Percentiles rank a stretch among this genome's conserved stretches.
Conservation (phyloP, 2,329 filamentous ascomycete species). For the Fusarium palustre region DNA sequence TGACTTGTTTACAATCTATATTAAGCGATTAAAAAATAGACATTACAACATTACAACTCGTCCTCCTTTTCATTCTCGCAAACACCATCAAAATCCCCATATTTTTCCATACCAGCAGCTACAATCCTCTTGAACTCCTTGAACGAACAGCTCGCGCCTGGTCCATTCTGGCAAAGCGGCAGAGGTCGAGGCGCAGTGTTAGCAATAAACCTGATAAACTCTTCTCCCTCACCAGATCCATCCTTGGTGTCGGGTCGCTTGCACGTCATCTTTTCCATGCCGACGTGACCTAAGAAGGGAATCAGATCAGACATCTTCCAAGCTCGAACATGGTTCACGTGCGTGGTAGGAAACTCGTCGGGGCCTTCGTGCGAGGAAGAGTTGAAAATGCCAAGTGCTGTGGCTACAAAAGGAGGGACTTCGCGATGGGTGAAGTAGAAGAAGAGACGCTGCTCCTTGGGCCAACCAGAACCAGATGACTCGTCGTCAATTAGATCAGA, state of each 20-base stretch:
- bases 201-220: conserved; percentile 42
- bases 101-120: conserved; percentile 33
- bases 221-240: conserved; percentile 13
- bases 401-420: conserved; percentile 42
- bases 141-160: conserved; percentile 39
- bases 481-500: background rate
- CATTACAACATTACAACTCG: conserved; percentile 19
- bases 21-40: background rate
- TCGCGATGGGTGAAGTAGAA: conserved; percentile 44
- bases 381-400: conserved; percentile 42
- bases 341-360: conserved; percentile 40
- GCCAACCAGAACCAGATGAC: conserved; percentile 36
- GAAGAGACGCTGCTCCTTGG: conserved; percentile 34
- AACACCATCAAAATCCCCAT: conserved; percentile 39
- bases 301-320: conserved; percentile 45
- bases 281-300: conserved; percentile 41
- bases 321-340: conserved; percentile 41
- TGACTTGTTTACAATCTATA: too few species aligned
- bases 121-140: conserved; percentile 40
- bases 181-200: conserved; percentile 42
- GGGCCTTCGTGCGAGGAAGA: conserved; percentile 35
- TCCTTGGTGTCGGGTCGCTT: conserved; percentile 7
- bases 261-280: conserved; percentile 45
- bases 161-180: conserved; percentile 37
- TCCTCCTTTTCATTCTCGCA: conserved; percentile 38